Base-by-base conservation (phyloP, 2,329 filamentous ascomycete genomes). In the Escovopsis sp. region DNA sequence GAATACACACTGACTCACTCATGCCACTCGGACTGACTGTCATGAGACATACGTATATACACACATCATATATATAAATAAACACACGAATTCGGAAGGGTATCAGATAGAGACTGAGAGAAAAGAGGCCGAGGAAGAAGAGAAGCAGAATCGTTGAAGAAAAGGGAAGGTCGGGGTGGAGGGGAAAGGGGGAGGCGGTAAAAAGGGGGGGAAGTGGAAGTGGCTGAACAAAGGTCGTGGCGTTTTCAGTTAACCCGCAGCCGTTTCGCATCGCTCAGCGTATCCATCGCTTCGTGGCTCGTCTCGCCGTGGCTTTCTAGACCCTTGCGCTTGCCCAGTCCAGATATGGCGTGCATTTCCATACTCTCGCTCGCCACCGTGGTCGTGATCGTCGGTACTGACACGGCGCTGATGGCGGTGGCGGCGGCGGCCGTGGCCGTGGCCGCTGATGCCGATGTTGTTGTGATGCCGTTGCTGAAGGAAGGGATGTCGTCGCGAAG, bases 321-420 rank as follows among this genome's bases (percentile, higher is more conserved):
- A 44, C 71, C 76, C 58, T 76, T 77, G 45, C 73, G 61, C 56
- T 76, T 76, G n/a, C 60, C 55, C 33, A 37, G 15, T 10, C 42
- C 39, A 7, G 44, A 41, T 13, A 6, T 6, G 20, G 34, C 15
- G 7, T 45, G 39, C 5, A 33, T 37, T 12, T 15, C 29, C 27
- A 29, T 37, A 16, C n/a, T 37, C 13, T 29, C 35, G 42, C 41
- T 42, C 11, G 43, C 20, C 11, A 43, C 51, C 24, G 48, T 41
- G 13, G 47, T 41, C 2, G 46, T 41, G 12, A 43, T 41, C 5
- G 43, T 44, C 5, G 44, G 39, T 5, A 41, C 29, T 2, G 43
- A 43, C 11, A 43, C 47, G 24, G 45, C 40, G 20, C 44, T 51
- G 45, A 44, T 48, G 34, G 35, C 44, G 20, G 20, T 20, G 12